Percentiles rank a stretch among this genome's conserved stretches.
phyloP scores from a whole-genome alignment of 2,329 filamentous ascomycete genomes.

The Clonostachys chloroleuca region DNA sequence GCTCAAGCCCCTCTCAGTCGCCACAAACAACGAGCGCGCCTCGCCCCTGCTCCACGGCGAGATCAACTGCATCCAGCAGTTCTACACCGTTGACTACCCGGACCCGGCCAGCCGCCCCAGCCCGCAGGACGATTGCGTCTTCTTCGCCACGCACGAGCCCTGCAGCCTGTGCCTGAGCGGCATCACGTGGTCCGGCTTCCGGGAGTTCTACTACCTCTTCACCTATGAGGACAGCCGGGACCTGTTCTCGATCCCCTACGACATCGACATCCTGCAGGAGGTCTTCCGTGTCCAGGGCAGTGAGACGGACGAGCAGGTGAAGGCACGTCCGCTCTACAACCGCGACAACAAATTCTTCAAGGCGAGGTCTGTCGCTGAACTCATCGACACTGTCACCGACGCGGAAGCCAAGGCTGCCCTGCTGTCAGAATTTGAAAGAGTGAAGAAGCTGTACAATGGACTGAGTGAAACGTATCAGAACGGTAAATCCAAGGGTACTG shows the following conservation, averaged over 20 bases:
- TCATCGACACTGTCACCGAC: conserved; percentile 29
- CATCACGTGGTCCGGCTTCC: conserved; percentile 54
- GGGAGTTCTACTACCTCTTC: conserved; percentile 53
- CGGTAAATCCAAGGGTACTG: conserved; percentile 33
- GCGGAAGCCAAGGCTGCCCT: conserved; percentile 22
- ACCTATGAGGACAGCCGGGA: conserved; percentile 55
- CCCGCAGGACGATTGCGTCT: conserved; percentile 42
- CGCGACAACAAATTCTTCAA: conserved; percentile 51
- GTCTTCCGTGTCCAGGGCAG: conserved; percentile 39
- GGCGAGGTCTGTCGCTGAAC: conserved; percentile 32
- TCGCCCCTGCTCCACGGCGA: conserved; percentile 55
- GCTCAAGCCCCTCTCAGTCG: conserved; percentile 38
- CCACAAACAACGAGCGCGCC: conserved; percentile 50
- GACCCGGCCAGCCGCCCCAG: conserved; percentile 27
- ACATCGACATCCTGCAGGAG: conserved; percentile 51
- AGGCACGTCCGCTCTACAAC: conserved; percentile 43
- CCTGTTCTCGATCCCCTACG: conserved; percentile 49
- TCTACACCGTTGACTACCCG: conserved; percentile 36
- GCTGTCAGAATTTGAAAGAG: conserved; percentile 33
- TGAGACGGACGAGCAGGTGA: conserved; percentile 30
- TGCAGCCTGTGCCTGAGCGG: conserved; percentile 54
- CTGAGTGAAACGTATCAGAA: conserved; percentile 44
- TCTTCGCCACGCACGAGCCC: conserved; percentile 55
- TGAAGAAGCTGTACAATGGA: conserved; percentile 42
- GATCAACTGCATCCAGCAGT: conserved; percentile 56